phyloP scores from a whole-genome alignment of 2,329 filamentous ascomycete genomes.

The Penicillium digitatum region DNA sequence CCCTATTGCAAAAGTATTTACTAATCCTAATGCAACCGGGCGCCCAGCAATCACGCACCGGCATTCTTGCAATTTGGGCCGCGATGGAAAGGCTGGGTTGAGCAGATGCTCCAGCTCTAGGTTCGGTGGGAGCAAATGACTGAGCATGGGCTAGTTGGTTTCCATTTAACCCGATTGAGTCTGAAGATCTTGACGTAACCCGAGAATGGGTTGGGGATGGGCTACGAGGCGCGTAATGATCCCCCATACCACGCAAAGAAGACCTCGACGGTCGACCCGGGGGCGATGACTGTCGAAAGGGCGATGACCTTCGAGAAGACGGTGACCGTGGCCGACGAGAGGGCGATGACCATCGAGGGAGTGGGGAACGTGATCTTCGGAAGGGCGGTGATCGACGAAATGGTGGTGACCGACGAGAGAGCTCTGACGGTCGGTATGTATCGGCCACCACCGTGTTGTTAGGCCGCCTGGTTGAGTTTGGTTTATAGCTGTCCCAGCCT shows the following conservation, averaged over 20 bases:
- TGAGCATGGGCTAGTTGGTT: too few relatives aligned
- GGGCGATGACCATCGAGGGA: neutral
- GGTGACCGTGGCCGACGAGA: neutral
- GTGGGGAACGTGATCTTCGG: neutral
- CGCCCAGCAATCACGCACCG: neutral
- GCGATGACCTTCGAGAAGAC: neutral
- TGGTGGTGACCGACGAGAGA: neutral
- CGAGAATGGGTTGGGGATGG: neutral
- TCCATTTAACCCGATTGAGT: neutral
- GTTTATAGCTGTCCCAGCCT: neutral
- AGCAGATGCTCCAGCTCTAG: neutral
- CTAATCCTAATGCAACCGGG: neutral
- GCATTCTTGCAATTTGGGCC: neutral
- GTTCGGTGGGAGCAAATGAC: neutral
- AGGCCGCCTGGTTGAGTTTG: neutral
- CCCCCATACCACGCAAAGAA: neutral
- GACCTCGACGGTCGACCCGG: neutral
- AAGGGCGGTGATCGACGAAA: neutral
- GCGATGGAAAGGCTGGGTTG: neutral
- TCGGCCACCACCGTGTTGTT: neutral
- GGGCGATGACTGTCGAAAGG: too few relatives aligned
- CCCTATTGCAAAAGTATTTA: neutral
- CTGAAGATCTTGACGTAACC: neutral
- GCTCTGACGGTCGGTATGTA: slow-evolving; percentile 1
- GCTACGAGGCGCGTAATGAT: neutral